Evolutionary conservation across 169 alveolate species (phyloP).

Genomic region (Plasmodium yoelii): DNA sequence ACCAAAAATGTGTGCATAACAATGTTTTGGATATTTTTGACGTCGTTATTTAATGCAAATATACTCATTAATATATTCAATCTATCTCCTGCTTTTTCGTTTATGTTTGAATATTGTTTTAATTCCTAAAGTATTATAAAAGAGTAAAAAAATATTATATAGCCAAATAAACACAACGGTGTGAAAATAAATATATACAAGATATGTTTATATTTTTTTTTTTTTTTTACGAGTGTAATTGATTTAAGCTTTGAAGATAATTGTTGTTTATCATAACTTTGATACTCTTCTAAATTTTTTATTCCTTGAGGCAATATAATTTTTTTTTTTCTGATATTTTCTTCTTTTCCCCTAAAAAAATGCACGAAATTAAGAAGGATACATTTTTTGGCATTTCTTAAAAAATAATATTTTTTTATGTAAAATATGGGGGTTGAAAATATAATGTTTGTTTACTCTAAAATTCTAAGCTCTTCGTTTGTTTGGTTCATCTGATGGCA

Average conservation of each 20-base stretch:
- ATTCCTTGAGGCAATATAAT: constrained; percentile 57
- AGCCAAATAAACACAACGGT: not conserved
- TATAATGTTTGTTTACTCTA: constrained; percentile 29
- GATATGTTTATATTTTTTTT: not conserved
- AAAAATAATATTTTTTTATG: not conserved
- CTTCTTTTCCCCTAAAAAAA: constrained; percentile 63
- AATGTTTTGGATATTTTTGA: too few relatives aligned
- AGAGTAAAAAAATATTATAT: not conserved
- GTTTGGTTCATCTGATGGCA: constrained; percentile 76
- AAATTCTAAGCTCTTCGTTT: constrained; percentile 70
- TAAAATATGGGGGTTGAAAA: not conserved
- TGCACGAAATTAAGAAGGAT: not conserved
- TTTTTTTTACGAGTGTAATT: constrained; percentile 45
- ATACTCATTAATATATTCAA: constrained; percentile 63
- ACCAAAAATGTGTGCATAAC: not conserved
- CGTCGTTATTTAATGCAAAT: constrained; percentile 1
- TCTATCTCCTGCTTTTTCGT: constrained; percentile 76
- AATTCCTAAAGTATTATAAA: constrained; percentile 34
- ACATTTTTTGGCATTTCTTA: not conserved
- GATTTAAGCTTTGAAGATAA: constrained; percentile 70
- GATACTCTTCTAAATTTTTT: constrained; percentile 53
- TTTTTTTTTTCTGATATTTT: constrained; percentile 71
- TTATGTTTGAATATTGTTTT: constrained; percentile 57
- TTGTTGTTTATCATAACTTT: constrained; percentile 51
- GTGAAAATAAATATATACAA: not conserved